Base-by-base conservation (phyloP, 495 filamentous ascomycete genomes). In the Annulohypoxylon nitens region DNA sequence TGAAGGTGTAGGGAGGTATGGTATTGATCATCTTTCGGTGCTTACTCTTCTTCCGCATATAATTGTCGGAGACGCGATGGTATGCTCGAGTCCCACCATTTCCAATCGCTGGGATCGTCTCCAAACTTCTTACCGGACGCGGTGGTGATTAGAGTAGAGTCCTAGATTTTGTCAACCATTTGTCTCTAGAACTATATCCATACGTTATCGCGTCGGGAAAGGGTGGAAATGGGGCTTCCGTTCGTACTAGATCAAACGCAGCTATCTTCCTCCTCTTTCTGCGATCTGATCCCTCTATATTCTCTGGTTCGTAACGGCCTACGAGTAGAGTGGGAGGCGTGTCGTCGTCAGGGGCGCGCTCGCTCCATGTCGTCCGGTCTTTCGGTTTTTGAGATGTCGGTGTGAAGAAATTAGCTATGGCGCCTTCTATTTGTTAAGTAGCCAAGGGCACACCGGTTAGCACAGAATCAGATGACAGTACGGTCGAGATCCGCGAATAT, bases 321-420 rank as follows among this genome's bases (percentile, higher is more conserved):
- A 95, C 85, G 6, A 98, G 84, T 6, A 98, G 78, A 16, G 89
- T 93, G 10, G 81, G 77, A 3, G 79, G 81, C 0, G 78, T 67
- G 14, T 83, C 76, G 34, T 83, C 78, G 53, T 79, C 61, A 1
- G 79, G 80, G 39, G 81, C 82, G 85, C 90, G 70, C 87, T 90
- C 84, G 26, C 86, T 83, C 93, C 97, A 98, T n/a, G 81, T 86
- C 30, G 91, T 88, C 39, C 87, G 89, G 34, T 93, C 91, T 4
- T 93, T 93, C 53, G 91, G 88, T 81, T 97, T 98, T 77, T 97
- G 86, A 4, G 94, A 97, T 0, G 86, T 77, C 0, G 96, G 94
- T 0, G 90, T 97, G 83, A 99, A 98, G 82, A 99, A 99, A 39
- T 86, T 93, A 11, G 91, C 86, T 9, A 97, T 90, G 0, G 90